Evolutionary conservation across 169 alveolate species (phyloP).

Genomic region (Cryptosporidium viatorum): DNA sequence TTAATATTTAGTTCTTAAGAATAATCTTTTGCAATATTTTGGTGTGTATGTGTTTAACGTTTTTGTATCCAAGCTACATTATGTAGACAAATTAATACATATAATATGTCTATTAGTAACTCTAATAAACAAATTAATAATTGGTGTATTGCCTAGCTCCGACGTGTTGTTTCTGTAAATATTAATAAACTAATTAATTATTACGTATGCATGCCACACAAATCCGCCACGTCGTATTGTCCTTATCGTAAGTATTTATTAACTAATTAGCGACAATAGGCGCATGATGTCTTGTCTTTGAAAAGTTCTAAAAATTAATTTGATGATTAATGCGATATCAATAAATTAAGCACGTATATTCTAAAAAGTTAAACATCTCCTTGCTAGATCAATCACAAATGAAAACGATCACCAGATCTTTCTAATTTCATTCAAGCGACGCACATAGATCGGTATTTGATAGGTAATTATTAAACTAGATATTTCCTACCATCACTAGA

Average conservation of each 20-base stretch:
- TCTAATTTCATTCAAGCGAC: too few species aligned
- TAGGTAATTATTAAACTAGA: too few species aligned
- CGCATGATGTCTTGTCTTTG: neutral
- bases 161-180: neutral
- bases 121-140: neutral
- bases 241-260: neutral
- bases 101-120: slow-evolving; percentile 26
- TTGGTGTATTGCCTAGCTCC: neutral
- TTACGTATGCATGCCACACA: slow-evolving; percentile 74
- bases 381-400: neutral
- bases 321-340: neutral
- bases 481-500: too few species aligned
- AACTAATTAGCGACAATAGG: neutral
- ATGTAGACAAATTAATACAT: slow-evolving; percentile 45
- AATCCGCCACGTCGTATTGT: slow-evolving; percentile 71
- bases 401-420: neutral
- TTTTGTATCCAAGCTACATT: slow-evolving; percentile 20
- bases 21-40: neutral
- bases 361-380: too few species aligned
- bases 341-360: neutral
- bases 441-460: neutral
- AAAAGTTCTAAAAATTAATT: neutral
- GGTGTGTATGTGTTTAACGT: slow-evolving; percentile 36
- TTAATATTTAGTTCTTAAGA: neutral
- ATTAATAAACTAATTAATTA: neutral